These are phyloP conservation scores for Annulohypoxylon stygium DNA, from an alignment of 495 filamentous ascomycete genomes.

Conservation along the genomic window DNA sequence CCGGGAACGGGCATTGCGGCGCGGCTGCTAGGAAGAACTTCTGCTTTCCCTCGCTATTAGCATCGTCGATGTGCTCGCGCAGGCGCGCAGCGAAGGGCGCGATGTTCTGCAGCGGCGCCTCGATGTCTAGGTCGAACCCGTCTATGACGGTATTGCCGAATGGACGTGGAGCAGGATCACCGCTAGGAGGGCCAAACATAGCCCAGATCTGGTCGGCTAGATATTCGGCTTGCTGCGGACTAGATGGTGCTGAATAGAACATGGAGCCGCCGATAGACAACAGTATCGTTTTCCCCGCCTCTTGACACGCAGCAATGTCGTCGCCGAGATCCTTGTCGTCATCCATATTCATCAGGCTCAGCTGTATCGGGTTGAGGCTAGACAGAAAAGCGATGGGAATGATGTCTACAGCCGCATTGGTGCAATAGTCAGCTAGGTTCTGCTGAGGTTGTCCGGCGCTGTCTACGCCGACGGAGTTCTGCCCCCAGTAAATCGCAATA, in stretches of 20 bases:
- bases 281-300: conserved; percentile 70
- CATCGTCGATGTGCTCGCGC: conserved; percentile 64
- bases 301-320: conserved; percentile 72
- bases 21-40: conserved; percentile 68
- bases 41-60: conserved; percentile 53
- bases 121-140: conserved; percentile 68
- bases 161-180: conserved; percentile 54
- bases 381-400: conserved; percentile 72
- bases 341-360: conserved; percentile 69
- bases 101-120: conserved; percentile 58
- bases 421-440: conserved; percentile 43
- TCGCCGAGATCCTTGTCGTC: conserved; percentile 62
- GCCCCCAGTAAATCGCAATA: conserved; percentile 73
- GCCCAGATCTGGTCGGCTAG: conserved; percentile 73
- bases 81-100: conserved; percentile 68
- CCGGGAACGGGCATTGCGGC: conserved; percentile 68
- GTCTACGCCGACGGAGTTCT: conserved; percentile 43
- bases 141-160: conserved; percentile 67
- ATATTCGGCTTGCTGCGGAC: conserved; percentile 60
- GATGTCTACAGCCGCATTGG: conserved; percentile 54
- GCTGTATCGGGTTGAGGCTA: conserved; percentile 62
- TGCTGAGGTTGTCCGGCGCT: conserved; percentile 31
- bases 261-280: conserved; percentile 71
- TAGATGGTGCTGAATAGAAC: conserved; percentile 61
- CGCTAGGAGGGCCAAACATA: conserved; percentile 67